These are phyloP conservation scores for Fusarium hainanense DNA, from an alignment of 2,329 filamentous ascomycete species.

Conservation along the genomic window DNA sequence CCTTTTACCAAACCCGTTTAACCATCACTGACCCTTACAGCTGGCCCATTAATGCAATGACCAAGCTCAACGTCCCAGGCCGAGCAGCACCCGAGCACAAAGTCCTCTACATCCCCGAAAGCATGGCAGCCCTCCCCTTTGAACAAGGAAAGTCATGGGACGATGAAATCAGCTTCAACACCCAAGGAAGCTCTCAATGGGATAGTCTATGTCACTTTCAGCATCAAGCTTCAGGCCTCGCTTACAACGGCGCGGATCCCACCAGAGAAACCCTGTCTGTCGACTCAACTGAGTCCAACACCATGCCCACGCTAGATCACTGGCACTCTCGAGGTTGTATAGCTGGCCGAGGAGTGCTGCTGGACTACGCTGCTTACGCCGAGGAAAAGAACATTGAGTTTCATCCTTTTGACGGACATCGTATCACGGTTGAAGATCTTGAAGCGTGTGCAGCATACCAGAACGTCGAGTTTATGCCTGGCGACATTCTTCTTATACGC, in stretches of 20 bases:
- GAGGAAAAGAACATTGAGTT: slow-evolving; percentile 62
- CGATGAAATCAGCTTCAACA: slow-evolving; percentile 66
- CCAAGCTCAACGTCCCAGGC: slow-evolving; percentile 45
- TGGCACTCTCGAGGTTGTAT: slow-evolving; percentile 57
- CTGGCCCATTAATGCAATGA: slow-evolving; percentile 35
- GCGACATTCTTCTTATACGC: slow-evolving; percentile 74
- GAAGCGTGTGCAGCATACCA: slow-evolving; percentile 68
- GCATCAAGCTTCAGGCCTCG: slow-evolving; percentile 55
- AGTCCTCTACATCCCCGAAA: slow-evolving; percentile 48
- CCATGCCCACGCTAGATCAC: slow-evolving; percentile 57
- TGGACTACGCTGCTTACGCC: slow-evolving; percentile 65
- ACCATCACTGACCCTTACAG: not conserved
- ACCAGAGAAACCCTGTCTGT: slow-evolving; percentile 48
- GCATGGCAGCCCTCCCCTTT: slow-evolving; percentile 24
- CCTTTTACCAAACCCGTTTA: rapidly evolving
- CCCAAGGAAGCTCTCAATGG: slow-evolving; percentile 67
- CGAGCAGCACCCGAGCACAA: slow-evolving; percentile 49
- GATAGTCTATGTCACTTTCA: slow-evolving; percentile 61
- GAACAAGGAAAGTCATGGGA: slow-evolving; percentile 50
- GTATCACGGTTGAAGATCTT: slow-evolving; percentile 66
- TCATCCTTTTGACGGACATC: slow-evolving; percentile 63
- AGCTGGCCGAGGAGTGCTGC: slow-evolving; percentile 61
- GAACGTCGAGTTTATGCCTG: slow-evolving; percentile 70
- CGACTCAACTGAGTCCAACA: slow-evolving; percentile 21
- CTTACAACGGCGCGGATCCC: slow-evolving; percentile 63